These are phyloP conservation scores for Ophiostoma ulmi DNA, from an alignment of 2,329 filamentous ascomycete genomes.

Conservation along the genomic window DNA sequence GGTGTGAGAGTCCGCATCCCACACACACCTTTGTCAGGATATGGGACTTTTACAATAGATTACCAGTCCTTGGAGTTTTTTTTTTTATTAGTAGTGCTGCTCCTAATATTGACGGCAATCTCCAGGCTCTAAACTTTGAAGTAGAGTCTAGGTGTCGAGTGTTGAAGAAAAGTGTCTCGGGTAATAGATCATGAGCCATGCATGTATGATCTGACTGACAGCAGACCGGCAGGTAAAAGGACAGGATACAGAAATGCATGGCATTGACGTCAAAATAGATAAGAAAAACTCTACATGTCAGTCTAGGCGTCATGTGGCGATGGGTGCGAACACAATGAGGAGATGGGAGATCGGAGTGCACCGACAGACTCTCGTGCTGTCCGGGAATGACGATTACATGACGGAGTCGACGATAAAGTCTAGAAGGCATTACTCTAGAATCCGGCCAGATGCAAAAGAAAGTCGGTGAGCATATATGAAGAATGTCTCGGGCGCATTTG, in stretches of 20 bases:
- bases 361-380: not conserved
- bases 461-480: slow-evolving; percentile 1
- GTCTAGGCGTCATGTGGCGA: too few species aligned
- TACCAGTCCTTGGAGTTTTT: not conserved
- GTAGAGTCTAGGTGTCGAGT: not conserved
- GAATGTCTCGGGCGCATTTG: not conserved
- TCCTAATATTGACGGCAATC: not conserved
- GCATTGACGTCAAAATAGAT: not conserved
- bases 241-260: not conserved
- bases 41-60: not conserved
- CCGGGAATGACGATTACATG: not conserved
- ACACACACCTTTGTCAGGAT: not conserved
- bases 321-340: too few species aligned
- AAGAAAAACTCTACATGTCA: not conserved
- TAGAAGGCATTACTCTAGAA: not conserved
- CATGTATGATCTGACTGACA: not conserved
- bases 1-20: not conserved
- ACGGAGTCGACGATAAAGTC: not conserved
- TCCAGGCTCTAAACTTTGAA: not conserved
- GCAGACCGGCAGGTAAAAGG: not conserved
- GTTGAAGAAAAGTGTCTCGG: not conserved
- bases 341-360: too few species aligned
- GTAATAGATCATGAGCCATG: not conserved
- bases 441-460: not conserved
- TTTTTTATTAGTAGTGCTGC: not conserved